Conservation (phyloP, 1,139 yeast genomes). For the Magnusiomyces suaveolens region DNA sequence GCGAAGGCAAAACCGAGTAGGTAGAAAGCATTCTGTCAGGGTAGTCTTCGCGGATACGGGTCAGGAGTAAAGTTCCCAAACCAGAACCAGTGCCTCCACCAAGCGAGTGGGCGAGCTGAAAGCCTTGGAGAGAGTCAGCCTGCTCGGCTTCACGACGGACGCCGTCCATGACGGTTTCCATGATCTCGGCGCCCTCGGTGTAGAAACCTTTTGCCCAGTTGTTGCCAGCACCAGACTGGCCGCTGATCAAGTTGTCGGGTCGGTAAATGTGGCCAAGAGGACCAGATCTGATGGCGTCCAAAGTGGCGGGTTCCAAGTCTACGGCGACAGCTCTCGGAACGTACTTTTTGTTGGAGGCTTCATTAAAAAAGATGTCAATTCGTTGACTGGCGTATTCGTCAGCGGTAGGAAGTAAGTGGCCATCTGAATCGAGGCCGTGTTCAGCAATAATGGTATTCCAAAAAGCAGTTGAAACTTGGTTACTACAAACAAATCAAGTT, state of each 20-base stretch:
- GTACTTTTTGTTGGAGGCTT: slow-evolving; percentile 35
- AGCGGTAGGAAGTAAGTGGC: slow-evolving; percentile 27
- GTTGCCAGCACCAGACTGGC: slow-evolving; percentile 41
- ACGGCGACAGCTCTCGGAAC: slow-evolving; percentile 41
- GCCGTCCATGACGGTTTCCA: slow-evolving; percentile 39
- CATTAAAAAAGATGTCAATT: slow-evolving; percentile 27
- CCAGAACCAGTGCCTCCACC: slow-evolving; percentile 44
- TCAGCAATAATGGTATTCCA: slow-evolving; percentile 63
- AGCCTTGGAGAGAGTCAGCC: slow-evolving; percentile 39
- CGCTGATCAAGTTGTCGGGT: slow-evolving; percentile 39
- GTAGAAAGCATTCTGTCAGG: slow-evolving; percentile 41
- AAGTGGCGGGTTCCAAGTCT: slow-evolving; percentile 40
- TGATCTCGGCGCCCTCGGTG: slow-evolving; percentile 40
- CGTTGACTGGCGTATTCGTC: slow-evolving; percentile 3
- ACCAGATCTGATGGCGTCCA: slow-evolving; percentile 37
- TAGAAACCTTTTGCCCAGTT: slow-evolving; percentile 43
- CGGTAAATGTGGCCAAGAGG: slow-evolving; percentile 37
- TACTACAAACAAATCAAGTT: slow-evolving; percentile 33
- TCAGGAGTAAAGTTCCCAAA: slow-evolving; percentile 36
- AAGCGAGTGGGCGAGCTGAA: slow-evolving; percentile 39
- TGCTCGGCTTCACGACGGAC: slow-evolving; percentile 40
- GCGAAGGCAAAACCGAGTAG: slow-evolving; percentile 39
- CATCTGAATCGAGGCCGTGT: slow-evolving; percentile 52
- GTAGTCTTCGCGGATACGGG: slow-evolving; percentile 37
- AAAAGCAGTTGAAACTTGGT: slow-evolving; percentile 61